Evolutionary conservation across 169 alveolate species (phyloP), one percentile per base, ranked within the genome.

Genomic region (Miamiensis avidus): DNA sequence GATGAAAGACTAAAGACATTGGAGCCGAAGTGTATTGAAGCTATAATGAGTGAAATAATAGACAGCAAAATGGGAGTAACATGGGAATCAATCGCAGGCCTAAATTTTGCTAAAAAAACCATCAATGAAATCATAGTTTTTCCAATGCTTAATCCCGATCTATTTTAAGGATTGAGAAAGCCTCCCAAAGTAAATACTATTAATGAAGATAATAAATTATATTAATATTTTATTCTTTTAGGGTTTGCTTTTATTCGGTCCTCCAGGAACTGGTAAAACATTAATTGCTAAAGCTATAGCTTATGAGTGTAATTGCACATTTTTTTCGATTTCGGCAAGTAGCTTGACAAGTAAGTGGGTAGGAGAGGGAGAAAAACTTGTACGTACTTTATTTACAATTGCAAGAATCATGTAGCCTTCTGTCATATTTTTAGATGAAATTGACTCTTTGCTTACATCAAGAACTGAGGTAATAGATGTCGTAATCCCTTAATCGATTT

Each of bases 231-330:
- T 30, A 87, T 79, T 75, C 78, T 93, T 88, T 34, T 74, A 79
- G 83, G 99, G 99, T 26, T 89, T 97, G 1, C 81, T 97, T 25
- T 89, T 97, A 82, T 97, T 97, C 83, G 99, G 99, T 0, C 99
- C 99, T 4, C 99, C 99, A 4, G 99, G 99, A 27, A 97, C 99
- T 75, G 99, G 99, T 16, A 97, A 97, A 86, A 97, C 99, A n/a
- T 91, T 97, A 96, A 93, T 97, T 28, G 99, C 98, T 0, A 95
- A 96, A 78, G 98, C 98, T 31, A 95, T 97, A 29, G 98, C 99
- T 31, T 78, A 95, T 30, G 96, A 95, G 89, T 94, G 95, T 49
- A 90, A 93, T 31, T 92, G 96, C 25, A 97, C 99, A 28, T 97
- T 97, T 87, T 93, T 97, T 81, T 89, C 93, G 74, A 94, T 97